Evolutionary conservation across 305 asterid species (phyloP).

Genomic region (Fraxinus latifolia): DNA sequence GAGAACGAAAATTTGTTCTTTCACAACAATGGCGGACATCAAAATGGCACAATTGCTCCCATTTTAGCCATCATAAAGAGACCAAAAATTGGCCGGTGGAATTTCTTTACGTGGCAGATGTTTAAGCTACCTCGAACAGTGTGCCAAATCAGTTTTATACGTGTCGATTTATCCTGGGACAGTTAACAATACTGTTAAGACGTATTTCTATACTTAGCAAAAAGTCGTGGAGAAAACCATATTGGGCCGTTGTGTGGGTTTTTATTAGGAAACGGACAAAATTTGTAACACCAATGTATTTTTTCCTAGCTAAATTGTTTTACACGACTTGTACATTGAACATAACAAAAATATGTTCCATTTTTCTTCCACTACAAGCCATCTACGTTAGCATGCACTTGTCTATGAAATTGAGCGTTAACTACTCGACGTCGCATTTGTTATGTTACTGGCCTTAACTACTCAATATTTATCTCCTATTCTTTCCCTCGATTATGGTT

Average conservation of each 20-base stretch:
- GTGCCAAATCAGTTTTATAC: not conserved
- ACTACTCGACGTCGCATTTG: not conserved
- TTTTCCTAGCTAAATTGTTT: not conserved
- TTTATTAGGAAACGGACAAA: not conserved
- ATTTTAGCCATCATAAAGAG: not conserved
- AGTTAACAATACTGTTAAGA: conserved; percentile 9
- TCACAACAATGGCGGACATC: not conserved
- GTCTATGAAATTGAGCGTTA: not conserved
- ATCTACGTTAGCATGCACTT: not conserved
- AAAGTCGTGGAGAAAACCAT: not conserved
- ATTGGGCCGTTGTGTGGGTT: not conserved
- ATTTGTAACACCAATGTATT: not conserved
- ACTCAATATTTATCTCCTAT: not conserved
- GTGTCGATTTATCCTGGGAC: conserved; percentile 10
- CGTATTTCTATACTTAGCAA: not conserved
- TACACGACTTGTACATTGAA: not conserved
- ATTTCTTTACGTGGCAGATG: conserved; percentile 21
- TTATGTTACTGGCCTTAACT: not conserved
- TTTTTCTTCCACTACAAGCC: not conserved
- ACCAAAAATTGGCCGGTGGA: not conserved
- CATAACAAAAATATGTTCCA: not conserved
- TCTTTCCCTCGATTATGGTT: not conserved
- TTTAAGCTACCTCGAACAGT: not conserved
- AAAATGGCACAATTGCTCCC: not conserved
- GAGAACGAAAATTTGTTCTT: not conserved